Evolutionary conservation across 2,329 filamentous ascomycete species (phyloP).

Genomic region (Sclerotinia glacialis): DNA sequence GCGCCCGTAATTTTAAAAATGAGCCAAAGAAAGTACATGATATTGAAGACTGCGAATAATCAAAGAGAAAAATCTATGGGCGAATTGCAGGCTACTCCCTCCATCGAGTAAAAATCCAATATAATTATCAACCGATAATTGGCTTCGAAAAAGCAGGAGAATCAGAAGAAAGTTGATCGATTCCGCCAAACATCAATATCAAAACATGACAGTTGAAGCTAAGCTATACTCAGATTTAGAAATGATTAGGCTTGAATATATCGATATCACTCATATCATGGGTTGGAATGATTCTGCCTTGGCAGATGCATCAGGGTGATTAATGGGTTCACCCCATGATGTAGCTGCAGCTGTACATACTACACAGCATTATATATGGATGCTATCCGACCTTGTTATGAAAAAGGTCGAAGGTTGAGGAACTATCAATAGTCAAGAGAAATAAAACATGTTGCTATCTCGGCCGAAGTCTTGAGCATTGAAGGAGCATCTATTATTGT

Average conservation of each 20-base stretch:
- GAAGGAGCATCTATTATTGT: no score
- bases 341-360: background rate
- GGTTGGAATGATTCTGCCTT: background rate
- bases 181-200: background rate
- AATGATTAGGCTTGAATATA: no score
- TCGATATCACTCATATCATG: background rate
- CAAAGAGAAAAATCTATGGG: slow-evolving; percentile 3
- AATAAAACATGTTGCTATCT: no score
- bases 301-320: background rate
- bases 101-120: background rate
- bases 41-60: background rate
- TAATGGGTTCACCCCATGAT: background rate
- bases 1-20: background rate
- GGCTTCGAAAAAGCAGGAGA: background rate
- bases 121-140: background rate
- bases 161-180: background rate
- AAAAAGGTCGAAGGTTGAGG: no score
- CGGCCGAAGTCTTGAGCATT: no score
- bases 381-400: no score
- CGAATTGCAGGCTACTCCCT: background rate
- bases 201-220: background rate
- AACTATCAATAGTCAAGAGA: no score
- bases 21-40: background rate
- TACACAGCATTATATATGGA: no score
- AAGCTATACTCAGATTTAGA: background rate